Conservation (phyloP, 2,329 filamentous ascomycete genomes). For the Ophiocordyceps sinensis region DNA sequence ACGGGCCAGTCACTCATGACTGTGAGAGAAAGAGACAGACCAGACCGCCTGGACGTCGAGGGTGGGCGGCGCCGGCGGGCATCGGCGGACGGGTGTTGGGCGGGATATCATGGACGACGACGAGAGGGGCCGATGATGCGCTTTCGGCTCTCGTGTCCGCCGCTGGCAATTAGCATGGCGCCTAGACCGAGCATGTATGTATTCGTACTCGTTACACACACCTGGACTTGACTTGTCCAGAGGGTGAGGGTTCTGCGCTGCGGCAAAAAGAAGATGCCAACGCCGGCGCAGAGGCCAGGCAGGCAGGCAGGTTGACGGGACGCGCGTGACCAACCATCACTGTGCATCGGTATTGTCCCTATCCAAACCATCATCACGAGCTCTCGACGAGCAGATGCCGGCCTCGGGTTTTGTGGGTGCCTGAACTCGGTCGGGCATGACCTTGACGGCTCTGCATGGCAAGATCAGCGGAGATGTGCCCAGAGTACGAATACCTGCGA, state of each 20-base stretch:
- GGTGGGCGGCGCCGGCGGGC: not conserved
- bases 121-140: no score
- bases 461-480: no score
- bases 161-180: no score
- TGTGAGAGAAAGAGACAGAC: conserved; percentile 1
- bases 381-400: no score
- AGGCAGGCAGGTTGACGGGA: not conserved
- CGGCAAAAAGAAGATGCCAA: not conserved
- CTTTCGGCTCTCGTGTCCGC: no score
- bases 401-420: not conserved
- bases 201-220: no score
- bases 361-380: no score
- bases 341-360: no score
- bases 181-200: no score
- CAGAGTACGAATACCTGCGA: no score
- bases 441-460: not conserved
- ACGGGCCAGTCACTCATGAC: not conserved
- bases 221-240: no score
- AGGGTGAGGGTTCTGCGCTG: not conserved
- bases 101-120: not conserved
- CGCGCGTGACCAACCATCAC: not conserved
- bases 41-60: not conserved
- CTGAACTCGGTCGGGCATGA: not conserved
- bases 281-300: not conserved
- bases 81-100: not conserved